Conservation (phyloP, 2,329 filamentous ascomycete species). For the Fusarium beomiforme region DNA sequence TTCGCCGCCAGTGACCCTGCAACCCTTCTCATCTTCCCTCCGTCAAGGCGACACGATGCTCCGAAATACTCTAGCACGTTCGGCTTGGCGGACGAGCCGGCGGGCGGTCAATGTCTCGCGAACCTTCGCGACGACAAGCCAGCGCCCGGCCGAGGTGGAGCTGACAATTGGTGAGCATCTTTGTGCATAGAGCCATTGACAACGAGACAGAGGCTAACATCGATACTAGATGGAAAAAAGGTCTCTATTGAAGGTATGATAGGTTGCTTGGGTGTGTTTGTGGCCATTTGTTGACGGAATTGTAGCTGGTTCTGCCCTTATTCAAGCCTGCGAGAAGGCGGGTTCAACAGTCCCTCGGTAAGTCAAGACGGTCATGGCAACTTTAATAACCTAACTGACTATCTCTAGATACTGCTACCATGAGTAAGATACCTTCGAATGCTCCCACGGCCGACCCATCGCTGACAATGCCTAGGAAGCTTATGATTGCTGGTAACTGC, state of each 20-base stretch:
- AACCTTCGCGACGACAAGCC: conserved; percentile 82
- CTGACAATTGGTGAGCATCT: conserved; percentile 82
- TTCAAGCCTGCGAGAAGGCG: conserved; percentile 99
- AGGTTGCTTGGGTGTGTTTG: conserved; percentile 25
- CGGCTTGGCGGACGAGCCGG: conserved; percentile 72
- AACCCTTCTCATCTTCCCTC: conserved; percentile 53
- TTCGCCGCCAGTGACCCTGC: conserved; percentile 48
- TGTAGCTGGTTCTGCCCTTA: conserved; percentile 92
- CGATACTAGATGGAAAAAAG: conserved; percentile 86
- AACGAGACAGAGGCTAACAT: conserved; percentile 45
- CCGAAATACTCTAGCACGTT: conserved; percentile 74
- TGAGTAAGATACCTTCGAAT: conserved; percentile 71
- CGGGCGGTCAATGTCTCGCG: conserved; percentile 71
- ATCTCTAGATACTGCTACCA: conserved; percentile 91
- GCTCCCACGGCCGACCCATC: conserved; percentile 42
- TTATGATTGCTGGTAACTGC: conserved; percentile 99
- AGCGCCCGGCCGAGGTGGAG: conserved; percentile 90
- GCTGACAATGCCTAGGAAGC: conserved; percentile 74
- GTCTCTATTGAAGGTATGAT: conserved; percentile 91
- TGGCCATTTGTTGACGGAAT: conserved; percentile 50
- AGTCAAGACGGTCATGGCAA: conserved; percentile 41
- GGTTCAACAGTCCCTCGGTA: conserved; percentile 88
- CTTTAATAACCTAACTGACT: conserved; percentile 48
- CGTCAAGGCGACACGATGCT: conserved; percentile 74
- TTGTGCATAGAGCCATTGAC: conserved; percentile 46